A percentile compares a stretch with the other conserved stretches of the same genome.
Evolutionary conservation across 129 eudicot genomes (phyloP).

Genomic region (Cynara cardunculus): DNA sequence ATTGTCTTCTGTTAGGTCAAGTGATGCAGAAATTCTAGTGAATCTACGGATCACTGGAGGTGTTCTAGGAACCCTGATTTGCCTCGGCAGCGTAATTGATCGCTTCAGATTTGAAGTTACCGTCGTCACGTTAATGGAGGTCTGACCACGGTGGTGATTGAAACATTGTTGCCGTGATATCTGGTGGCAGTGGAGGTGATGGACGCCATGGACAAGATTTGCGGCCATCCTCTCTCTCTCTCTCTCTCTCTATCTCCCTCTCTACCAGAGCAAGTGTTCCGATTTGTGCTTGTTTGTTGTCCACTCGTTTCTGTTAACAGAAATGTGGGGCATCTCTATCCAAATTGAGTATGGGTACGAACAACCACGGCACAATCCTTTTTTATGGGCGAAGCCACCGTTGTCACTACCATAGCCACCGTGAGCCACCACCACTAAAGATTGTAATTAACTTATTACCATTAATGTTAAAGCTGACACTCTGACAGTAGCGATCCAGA

Average conservation of each 20-base stretch:
- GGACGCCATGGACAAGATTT: constrained; percentile 17
- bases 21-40: constrained; percentile 49
- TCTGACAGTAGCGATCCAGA: no score
- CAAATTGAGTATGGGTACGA: background rate
- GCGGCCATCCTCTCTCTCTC: constrained; percentile 11
- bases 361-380: background rate
- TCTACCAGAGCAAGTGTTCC: background rate
- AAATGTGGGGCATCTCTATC: constrained; percentile 8
- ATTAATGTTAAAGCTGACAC: no score
- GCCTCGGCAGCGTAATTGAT: background rate
- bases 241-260: no score
- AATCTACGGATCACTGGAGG: constrained; percentile 2
- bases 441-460: no score
- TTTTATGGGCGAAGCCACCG: background rate
- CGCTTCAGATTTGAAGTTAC: constrained; percentile 12
- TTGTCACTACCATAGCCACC: constrained; percentile 1
- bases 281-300: constrained; percentile 12
- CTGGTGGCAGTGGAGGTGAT: constrained; percentile 19
- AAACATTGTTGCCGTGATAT: constrained; percentile 11
- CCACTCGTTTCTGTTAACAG: constrained; percentile 15
- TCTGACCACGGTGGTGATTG: background rate
- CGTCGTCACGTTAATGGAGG: constrained; percentile 12
- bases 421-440: background rate
- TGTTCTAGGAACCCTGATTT: constrained; percentile 15
- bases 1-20: constrained; percentile 85